phyloP scores from a whole-genome alignment of 176 grass and related monocot species.

The Pontederia crassipes region DNA sequence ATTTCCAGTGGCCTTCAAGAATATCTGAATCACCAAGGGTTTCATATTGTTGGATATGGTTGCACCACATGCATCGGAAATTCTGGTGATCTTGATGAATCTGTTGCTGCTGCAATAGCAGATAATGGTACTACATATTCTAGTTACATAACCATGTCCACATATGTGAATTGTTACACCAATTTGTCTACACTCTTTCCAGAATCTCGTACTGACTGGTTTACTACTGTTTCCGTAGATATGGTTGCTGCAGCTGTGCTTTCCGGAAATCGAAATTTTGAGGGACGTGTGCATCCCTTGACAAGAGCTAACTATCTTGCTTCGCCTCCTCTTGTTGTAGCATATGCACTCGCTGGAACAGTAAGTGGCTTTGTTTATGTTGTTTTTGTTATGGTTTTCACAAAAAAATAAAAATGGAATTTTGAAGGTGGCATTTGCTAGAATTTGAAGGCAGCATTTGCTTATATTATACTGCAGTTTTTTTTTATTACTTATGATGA shows the following conservation, averaged over 20 bases:
- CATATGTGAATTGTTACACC: neutral
- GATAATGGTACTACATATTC: slow-evolving; percentile 57
- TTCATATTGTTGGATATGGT: slow-evolving; percentile 78
- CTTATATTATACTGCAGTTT: neutral
- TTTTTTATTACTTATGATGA: neutral
- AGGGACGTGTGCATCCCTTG: slow-evolving; percentile 83
- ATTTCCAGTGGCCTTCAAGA: slow-evolving; percentile 61
- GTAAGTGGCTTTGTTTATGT: slow-evolving; percentile 28
- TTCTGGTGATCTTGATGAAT: slow-evolving; percentile 84
- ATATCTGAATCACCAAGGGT: slow-evolving; percentile 81
- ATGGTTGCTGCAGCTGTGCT: slow-evolving; percentile 87
- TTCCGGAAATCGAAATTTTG: slow-evolving; percentile 82
- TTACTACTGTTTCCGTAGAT: slow-evolving; percentile 29
- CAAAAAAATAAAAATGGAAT: neutral
- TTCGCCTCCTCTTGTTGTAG: slow-evolving; percentile 82
- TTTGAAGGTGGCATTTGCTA: neutral
- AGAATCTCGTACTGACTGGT: neutral
- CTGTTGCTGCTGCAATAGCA: slow-evolving; percentile 56
- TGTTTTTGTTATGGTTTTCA: neutral
- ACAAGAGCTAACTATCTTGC: slow-evolving; percentile 87
- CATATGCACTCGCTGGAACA: slow-evolving; percentile 87
- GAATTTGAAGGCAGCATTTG: too few relatives aligned
- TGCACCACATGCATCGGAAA: slow-evolving; percentile 96
- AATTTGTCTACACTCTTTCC: neutral
- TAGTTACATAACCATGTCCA: neutral